Percentiles rank a stretch among this genome's conserved stretches.
Conservation (phyloP, 108 stramenopile species). For the Nitzschia sp. region DNA sequence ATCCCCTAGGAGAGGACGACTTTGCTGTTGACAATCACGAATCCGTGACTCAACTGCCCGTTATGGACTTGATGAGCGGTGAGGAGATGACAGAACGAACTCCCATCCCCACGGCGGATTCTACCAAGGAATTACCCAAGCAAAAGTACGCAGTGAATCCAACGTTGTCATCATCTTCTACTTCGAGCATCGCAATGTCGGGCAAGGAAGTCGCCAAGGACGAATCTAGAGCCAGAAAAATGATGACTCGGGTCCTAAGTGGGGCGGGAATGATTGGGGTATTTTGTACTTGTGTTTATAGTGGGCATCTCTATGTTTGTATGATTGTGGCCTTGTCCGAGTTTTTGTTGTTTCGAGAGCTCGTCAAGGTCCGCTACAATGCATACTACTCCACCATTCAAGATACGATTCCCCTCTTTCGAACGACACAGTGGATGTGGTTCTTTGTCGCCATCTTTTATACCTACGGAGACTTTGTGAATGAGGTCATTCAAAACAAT, state of each 20-base stretch:
- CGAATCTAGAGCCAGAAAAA: constrained; percentile 54
- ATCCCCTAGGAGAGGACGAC: too few species aligned
- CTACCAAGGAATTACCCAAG: constrained; percentile 7
- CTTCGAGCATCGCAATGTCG: neutral
- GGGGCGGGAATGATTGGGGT: constrained; percentile 59
- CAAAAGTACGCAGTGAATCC: too few species aligned
- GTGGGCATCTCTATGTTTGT: constrained; percentile 86
- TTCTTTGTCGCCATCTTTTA: constrained; percentile 91
- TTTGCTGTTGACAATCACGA: too few species aligned
- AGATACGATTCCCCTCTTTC: constrained; percentile 93
- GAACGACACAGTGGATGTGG: constrained; percentile 98
- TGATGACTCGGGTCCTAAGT: constrained; percentile 50
- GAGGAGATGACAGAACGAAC: neutral
- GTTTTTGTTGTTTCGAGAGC: constrained; percentile 90
- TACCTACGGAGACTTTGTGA: constrained; percentile 81
- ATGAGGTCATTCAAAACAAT: constrained; percentile 73
- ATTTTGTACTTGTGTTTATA: constrained; percentile 58
- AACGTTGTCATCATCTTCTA: too few species aligned
- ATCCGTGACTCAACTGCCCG: constrained; percentile 11
- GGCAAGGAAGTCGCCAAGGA: constrained; percentile 40
- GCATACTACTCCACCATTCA: constrained; percentile 76
- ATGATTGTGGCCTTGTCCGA: constrained; percentile 73
- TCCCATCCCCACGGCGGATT: constrained; percentile 11
- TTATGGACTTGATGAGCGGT: neutral
- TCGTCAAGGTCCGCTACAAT: constrained; percentile 93